Evolutionary conservation across 1,284 basidiomycete species (phyloP).

Genomic region (Ceratobasidium sp.): DNA sequence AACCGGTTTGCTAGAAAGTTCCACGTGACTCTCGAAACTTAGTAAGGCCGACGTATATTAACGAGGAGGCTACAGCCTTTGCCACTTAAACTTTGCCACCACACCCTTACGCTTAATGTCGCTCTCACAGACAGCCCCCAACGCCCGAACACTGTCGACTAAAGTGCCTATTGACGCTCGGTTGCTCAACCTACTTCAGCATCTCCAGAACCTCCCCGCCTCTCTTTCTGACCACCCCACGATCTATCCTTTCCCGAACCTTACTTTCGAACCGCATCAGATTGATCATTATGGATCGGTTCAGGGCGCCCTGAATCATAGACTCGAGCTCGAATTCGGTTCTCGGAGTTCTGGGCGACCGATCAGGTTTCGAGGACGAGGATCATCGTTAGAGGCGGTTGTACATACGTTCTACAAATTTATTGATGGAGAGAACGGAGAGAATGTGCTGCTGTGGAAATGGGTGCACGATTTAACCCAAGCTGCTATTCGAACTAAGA

Average conservation of each 20-base stretch:
- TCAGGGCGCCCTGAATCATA: neutral
- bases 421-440: slow-evolving; percentile 8
- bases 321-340: slow-evolving; percentile 10
- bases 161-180: no score
- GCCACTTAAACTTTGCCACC: no score
- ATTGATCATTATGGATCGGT: slow-evolving; percentile 1
- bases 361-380: neutral
- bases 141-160: no score
- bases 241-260: neutral
- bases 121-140: no score
- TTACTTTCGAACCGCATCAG: neutral
- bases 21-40: neutral
- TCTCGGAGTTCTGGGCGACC: neutral
- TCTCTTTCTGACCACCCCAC: neutral
- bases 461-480: slow-evolving; percentile 18
- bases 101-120: no score
- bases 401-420: slow-evolving; percentile 14
- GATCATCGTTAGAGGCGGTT: slow-evolving; percentile 13
- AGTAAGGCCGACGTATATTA: no score
- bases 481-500: neutral
- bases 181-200: no score
- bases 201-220: no score
- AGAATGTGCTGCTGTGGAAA: slow-evolving; percentile 15
- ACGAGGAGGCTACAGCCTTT: neutral
- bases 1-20: no score